A percentile compares a stretch with the other conserved stretches of the same genome.
Evolutionary conservation across 352 stramenopile genomes (phyloP).

Genomic region (Globisporangium iwayamae): DNA sequence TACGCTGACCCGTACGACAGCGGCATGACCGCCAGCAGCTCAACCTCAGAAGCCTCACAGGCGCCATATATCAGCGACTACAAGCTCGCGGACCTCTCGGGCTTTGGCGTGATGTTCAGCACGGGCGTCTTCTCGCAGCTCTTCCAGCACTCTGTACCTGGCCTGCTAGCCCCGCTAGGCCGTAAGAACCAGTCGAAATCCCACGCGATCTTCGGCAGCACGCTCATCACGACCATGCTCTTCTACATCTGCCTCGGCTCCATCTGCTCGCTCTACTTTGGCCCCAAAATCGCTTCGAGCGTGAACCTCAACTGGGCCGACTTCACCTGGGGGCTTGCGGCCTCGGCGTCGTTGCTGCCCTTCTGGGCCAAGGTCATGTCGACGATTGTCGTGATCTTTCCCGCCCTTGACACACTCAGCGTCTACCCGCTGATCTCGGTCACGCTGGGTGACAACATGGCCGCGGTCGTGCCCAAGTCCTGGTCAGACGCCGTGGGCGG

Average conservation of each 20-base stretch:
- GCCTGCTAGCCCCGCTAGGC: conserved; percentile 72
- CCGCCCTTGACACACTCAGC: conserved; percentile 86
- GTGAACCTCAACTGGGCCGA: conserved; percentile 91
- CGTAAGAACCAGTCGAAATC: conserved; percentile 58
- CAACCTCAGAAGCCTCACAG: neutral
- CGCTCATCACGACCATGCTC: conserved; percentile 75
- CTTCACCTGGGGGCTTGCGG: conserved; percentile 81
- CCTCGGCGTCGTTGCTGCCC: conserved; percentile 38
- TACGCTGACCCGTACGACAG: conserved; percentile 65
- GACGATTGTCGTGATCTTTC: conserved; percentile 86
- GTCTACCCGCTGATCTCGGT: conserved; percentile 91
- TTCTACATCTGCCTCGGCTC: conserved; percentile 85
- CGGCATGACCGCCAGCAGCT: conserved; percentile 14
- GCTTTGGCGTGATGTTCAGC: conserved; percentile 89
- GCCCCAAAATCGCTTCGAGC: conserved; percentile 64
- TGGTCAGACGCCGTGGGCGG: conserved; percentile 33
- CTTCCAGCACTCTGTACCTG: conserved; percentile 90
- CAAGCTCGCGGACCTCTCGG: conserved; percentile 58
- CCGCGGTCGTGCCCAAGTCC: conserved; percentile 42
- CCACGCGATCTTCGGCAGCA: conserved; percentile 64
- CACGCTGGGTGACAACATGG: conserved; percentile 90
- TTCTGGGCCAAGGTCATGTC: conserved; percentile 63
- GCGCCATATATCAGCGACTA: conserved; percentile 57
- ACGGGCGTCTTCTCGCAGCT: conserved; percentile 89
- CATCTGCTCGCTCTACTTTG: conserved; percentile 84